phyloP scores from a whole-genome alignment of 2,329 filamentous ascomycete species.

The Trichophyton simii region DNA sequence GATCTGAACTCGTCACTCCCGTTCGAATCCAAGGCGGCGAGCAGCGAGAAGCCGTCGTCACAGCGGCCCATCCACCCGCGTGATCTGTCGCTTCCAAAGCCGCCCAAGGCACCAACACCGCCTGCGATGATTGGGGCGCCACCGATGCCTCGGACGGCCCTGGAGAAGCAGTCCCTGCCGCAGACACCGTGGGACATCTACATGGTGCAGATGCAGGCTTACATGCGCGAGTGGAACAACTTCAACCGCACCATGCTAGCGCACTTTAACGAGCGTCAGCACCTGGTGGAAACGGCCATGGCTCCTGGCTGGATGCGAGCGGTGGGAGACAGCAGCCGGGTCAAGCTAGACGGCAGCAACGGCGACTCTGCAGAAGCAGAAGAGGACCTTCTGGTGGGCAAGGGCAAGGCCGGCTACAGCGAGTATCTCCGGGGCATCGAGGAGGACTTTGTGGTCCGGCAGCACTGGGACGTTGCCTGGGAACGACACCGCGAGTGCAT shows the following conservation, averaged over 20 bases:
- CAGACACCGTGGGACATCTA: constrained; percentile 40
- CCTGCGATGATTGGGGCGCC: constrained; percentile 14
- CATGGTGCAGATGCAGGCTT: constrained; percentile 40
- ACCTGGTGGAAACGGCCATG: constrained; percentile 34
- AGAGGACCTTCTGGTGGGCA: constrained; percentile 21
- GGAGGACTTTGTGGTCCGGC: constrained; percentile 34
- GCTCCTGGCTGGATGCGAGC: constrained; percentile 40
- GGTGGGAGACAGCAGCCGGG: constrained; percentile 34
- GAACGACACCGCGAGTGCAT: constrained; percentile 35
- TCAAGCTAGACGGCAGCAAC: constrained; percentile 18
- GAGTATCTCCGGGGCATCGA: constrained; percentile 35
- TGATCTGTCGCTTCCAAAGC: constrained; percentile 37
- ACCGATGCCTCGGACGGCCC: not conserved
- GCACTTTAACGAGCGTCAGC: constrained; percentile 44
- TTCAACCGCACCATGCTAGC: constrained; percentile 45
- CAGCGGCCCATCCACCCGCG: constrained; percentile 25
- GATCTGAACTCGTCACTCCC: constrained; percentile 44
- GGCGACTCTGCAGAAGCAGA: constrained; percentile 18
- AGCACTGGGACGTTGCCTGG: constrained; percentile 38
- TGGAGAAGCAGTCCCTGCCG: constrained; percentile 23
- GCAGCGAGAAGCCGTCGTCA: constrained; percentile 19
- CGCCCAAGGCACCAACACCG: constrained; percentile 39
- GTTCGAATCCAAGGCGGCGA: constrained; percentile 45
- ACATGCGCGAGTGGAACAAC: constrained; percentile 44
- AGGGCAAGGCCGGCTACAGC: constrained; percentile 30